Base-by-base conservation (phyloP, 192 early-diverging fungal genomes). In the Ambispora gerdemannii region DNA sequence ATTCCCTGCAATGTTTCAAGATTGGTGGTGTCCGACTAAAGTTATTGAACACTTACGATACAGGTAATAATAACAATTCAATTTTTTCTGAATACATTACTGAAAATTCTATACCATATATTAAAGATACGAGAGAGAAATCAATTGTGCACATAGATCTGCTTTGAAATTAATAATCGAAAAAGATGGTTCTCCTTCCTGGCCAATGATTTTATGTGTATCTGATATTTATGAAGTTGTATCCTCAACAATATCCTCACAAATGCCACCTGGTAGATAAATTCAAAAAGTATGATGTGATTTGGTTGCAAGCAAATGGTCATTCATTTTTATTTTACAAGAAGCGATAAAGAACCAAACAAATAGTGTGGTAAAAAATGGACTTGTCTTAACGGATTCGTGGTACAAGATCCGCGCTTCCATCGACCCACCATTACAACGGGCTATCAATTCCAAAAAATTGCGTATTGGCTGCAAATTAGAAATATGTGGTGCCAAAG, bases 51-150 rank as follows among this genome's bases (percentile, higher is more conserved):
- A 86, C 67, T 62, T 90, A n/a, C 36, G 35, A 27, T 82, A 76
- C 36, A 70, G 79, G 79, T 79, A 65, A 76, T 28, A 76, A 47
- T 53, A 72, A 74, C 13, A 47, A 3, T 25, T 55, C 17, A 28
- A 50, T 30, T 8, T 8, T n/a, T 3, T 70, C 50, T 34, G 20
- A 6, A 17, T 52, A 19, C 51, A 33, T 32, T 60, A 15, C 17
- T 20, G 19, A 47, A 38, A 24, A 28, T 1, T 10, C 20, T 47
- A 49, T 49, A 17, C 31, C 3, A 25, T 31, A 25, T 33, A 20
- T 47, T 35, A 24, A 61, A 89, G 87, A 71, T 90, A 90, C 64
- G 88, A 90, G 61, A 73, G 75, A 8, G 89, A 90, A 72, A 81
- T 87, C 58, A 86, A 87, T 63, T 69, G 53, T 34, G 84, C 78